Evolutionary conservation across 768 basidiomycete genomes (phyloP).

Genomic region (Collybia mongolica): DNA sequence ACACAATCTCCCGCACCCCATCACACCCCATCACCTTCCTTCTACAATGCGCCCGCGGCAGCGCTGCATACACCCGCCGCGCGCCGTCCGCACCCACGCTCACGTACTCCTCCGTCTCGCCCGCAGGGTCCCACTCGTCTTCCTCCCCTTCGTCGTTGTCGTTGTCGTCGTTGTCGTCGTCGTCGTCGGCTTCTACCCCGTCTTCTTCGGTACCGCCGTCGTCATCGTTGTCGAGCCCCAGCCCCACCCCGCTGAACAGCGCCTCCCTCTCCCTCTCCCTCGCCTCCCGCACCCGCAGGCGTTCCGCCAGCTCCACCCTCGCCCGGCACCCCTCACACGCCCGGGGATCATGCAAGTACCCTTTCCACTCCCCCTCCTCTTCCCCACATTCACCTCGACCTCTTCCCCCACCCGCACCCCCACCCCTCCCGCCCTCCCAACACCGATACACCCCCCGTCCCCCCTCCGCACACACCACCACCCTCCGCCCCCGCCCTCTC

Average conservation of each 20-base stretch:
- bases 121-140: conserved; percentile 23
- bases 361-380: neutral
- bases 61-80: conserved; percentile 12
- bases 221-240: conserved; percentile 1
- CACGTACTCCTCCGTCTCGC: conserved; percentile 7
- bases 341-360: neutral
- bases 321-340: neutral
- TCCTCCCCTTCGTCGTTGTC: conserved; percentile 5
- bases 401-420: neutral
- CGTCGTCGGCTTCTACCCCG: neutral
- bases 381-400: neutral
- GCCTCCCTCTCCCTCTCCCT: conserved; percentile 1
- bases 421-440: neutral
- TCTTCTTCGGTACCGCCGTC: neutral
- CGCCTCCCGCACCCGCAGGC: neutral
- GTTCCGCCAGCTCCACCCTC: neutral
- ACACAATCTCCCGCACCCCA: conserved; percentile 59
- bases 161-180: conserved; percentile 8
- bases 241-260: neutral
- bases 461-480: conserved; percentile 7
- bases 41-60: conserved; percentile 12
- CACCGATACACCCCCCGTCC: conserved; percentile 1
- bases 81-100: conserved; percentile 6
- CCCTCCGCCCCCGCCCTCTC: conserved; percentile 11
- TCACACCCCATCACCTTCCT: conserved; percentile 31